These are phyloP conservation scores for Vitis amurensis DNA, from an alignment of 164 flowering plant genomes.

Conservation along the genomic window DNA sequence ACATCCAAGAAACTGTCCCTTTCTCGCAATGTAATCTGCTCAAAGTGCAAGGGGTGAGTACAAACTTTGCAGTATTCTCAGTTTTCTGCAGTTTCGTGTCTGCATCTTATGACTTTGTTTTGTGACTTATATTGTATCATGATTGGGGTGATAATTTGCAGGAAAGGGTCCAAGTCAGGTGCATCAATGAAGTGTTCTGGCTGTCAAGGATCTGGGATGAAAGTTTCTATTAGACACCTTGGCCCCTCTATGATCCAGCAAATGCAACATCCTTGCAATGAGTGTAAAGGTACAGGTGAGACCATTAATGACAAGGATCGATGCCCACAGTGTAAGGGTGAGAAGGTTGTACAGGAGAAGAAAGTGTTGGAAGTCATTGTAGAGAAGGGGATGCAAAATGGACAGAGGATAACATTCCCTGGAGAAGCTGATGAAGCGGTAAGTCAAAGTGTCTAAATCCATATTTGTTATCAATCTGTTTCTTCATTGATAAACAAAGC, in stretches of 20 bases:
- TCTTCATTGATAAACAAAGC: no score
- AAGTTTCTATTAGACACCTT: conserved; percentile 53
- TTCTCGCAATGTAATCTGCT: conserved; percentile 52
- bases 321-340: conserved; percentile 52
- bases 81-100: not conserved
- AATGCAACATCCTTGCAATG: conserved; percentile 55
- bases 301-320: conserved; percentile 51
- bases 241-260: conserved; percentile 65
- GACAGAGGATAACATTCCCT: conserved; percentile 56
- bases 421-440: conserved; percentile 69
- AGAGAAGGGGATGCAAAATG: conserved; percentile 63
- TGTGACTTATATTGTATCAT: not conserved
- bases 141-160: conserved; percentile 16
- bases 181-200: conserved; percentile 55
- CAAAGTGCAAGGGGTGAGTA: conserved; percentile 61
- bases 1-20: conserved; percentile 60
- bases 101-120: not conserved
- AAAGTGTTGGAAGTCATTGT: conserved; percentile 49
- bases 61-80: not conserved
- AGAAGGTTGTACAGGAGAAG: conserved; percentile 52
- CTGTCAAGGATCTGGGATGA: conserved; percentile 60
- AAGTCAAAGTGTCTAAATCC: not conserved
- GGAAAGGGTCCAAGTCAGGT: conserved; percentile 61
- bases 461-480: no score
- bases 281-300: conserved; percentile 54